Base-by-base conservation (phyloP, 345 rosid species). In the Euphorbia tirucalli region DNA sequence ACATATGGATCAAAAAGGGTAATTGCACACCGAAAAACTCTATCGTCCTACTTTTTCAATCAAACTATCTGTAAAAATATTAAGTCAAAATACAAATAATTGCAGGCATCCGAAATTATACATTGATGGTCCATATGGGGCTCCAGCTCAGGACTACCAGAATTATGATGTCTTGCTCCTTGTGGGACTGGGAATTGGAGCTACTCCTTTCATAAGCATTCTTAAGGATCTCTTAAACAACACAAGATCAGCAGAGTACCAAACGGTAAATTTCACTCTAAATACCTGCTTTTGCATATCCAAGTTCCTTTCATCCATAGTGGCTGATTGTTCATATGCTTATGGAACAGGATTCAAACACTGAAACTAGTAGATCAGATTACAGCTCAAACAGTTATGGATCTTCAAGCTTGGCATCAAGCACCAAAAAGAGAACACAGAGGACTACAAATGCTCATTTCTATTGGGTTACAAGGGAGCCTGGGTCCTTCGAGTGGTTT, bases 381-480 rank as follows among this genome's bases (percentile, higher is more conserved):
- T 83, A 83, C 67, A 95, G 96, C 80, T 78, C 81, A 83, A 92
- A 83, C 58, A 94, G 97, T 82, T 67, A 54, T 72, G 48, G 91
- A 72, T 92, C 97, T 70, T 87, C 92, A 24, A 89, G 78, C 14
- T 48, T 60, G 59, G 69, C 83, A 19, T 61, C 81, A 1, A 82
- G 85, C 30, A 79, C 84, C 68, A 90, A 76, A 84, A 92, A 84
- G 81, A 89, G 80, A 69, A 64, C 87, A 68, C 83, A 80, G 59
- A 81, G 63, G 72, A 84, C 90, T 43, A 86, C 74, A 69, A 87
- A 81, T 80, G 97, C 99, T 73, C 84, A 95, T 71, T 95, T 95
- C 85, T 92, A 89, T 71, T 95, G 99, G 97, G 99, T 95, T 37
- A 95, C 99, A 14, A 89, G 99, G 74, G 99, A 95, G 68, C 87